Conservation (phyloP, 768 basidiomycete genomes). For the Strobilomyces dryophilus region DNA sequence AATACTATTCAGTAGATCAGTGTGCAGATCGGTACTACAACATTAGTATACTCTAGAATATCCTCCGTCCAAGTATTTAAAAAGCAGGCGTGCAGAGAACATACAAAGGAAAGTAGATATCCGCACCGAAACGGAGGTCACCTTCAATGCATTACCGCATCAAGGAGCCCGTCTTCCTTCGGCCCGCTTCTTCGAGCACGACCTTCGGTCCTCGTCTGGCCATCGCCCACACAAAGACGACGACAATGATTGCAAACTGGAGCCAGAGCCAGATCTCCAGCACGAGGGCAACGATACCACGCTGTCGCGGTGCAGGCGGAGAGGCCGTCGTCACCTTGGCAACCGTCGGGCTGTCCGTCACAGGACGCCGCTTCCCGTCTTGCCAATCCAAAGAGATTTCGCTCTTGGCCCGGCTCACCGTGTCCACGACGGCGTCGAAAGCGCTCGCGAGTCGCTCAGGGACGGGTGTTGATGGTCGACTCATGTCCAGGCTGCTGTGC, state of each 20-base stretch:
- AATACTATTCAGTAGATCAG: constrained; percentile 8
- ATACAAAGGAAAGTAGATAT: constrained; percentile 5
- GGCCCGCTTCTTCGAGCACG: constrained; percentile 49
- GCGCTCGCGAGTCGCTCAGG: constrained; percentile 40
- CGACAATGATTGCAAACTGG: constrained; percentile 70
- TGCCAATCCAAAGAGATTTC: constrained; percentile 6
- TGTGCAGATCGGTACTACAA: constrained; percentile 12
- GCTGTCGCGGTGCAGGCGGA: constrained; percentile 22
- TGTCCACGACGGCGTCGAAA: constrained; percentile 45
- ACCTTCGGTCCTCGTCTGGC: constrained; percentile 71
- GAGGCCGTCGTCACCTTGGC: constrained; percentile 9
- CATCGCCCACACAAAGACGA: constrained; percentile 80
- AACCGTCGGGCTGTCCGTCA: background rate
- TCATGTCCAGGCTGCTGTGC: constrained; percentile 12
- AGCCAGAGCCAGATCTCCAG: constrained; percentile 83
- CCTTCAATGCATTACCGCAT: background rate
- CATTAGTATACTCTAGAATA: constrained; percentile 20
- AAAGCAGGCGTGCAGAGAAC: background rate
- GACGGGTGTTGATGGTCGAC: constrained; percentile 31
- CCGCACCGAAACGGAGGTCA: background rate
- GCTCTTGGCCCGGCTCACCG: constrained; percentile 27
- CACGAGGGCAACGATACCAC: constrained; percentile 42
- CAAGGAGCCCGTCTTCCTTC: constrained; percentile 21
- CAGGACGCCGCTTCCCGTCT: constrained; percentile 5
- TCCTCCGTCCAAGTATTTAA: constrained; percentile 10